phyloP scores from a whole-genome alignment of 2,329 filamentous ascomycete genomes.

The Fusarium anthophilum region DNA sequence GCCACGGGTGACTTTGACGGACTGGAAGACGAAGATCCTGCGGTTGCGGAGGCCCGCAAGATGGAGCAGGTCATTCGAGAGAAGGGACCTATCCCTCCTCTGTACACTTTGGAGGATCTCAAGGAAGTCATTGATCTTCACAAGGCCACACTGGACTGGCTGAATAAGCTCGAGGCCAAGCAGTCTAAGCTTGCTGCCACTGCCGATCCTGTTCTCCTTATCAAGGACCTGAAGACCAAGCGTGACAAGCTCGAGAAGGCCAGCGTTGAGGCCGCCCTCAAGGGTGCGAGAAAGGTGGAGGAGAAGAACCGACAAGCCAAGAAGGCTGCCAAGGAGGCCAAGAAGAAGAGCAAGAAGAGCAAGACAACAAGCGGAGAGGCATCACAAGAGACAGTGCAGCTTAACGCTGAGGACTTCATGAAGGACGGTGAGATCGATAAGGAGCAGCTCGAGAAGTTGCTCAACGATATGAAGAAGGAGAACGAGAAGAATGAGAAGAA shows the following conservation, averaged over 20 bases:
- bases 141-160: slow-evolving; percentile 74
- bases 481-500: slow-evolving; percentile 26
- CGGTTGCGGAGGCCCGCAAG: slow-evolving; percentile 51
- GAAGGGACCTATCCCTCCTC: slow-evolving; percentile 66
- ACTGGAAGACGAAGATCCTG: slow-evolving; percentile 75
- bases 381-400: slow-evolving; percentile 54
- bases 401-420: slow-evolving; percentile 58
- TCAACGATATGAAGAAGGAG: slow-evolving; percentile 38
- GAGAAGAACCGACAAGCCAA: slow-evolving; percentile 57
- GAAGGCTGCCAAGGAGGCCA: slow-evolving; percentile 55
- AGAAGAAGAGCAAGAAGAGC: slow-evolving; percentile 54
- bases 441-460: slow-evolving; percentile 43
- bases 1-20: slow-evolving; percentile 71
- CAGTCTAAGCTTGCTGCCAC: slow-evolving; percentile 76
- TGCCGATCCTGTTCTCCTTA: slow-evolving; percentile 78
- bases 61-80: slow-evolving; percentile 57
- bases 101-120: slow-evolving; percentile 80
- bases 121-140: slow-evolving; percentile 69
- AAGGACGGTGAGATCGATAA: slow-evolving; percentile 46
- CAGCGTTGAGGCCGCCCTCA: slow-evolving; percentile 75
- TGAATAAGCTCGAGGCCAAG: slow-evolving; percentile 73
- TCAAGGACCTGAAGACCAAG: slow-evolving; percentile 76
- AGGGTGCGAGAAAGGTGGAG: slow-evolving; percentile 68
- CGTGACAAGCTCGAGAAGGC: slow-evolving; percentile 76
- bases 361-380: slow-evolving; percentile 49